A percentile compares a stretch with the other conserved stretches of the same genome.
Conservation (phyloP, 805 yeast genomes). For the Saccharomycopsis sp. region DNA sequence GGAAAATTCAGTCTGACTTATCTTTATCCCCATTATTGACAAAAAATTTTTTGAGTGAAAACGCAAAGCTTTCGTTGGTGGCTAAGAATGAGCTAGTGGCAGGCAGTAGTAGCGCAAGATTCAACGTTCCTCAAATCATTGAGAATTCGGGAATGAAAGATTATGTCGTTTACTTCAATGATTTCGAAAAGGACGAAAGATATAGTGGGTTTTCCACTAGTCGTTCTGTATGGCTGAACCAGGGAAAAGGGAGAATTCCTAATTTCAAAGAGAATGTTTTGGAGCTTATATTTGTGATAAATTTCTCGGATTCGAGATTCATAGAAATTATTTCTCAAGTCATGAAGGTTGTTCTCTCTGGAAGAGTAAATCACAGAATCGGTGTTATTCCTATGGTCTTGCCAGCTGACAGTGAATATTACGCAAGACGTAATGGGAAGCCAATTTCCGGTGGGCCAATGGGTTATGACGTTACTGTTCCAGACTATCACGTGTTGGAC, state of each 20-base stretch:
- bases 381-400: slow-evolving; percentile 66
- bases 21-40: slow-evolving; percentile 32
- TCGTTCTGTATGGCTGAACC: slow-evolving; percentile 40
- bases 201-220: slow-evolving; percentile 44
- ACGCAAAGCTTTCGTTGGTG: slow-evolving; percentile 30
- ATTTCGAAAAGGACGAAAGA: slow-evolving; percentile 56
- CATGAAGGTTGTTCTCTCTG: slow-evolving; percentile 42
- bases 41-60: slow-evolving; percentile 33
- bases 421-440: slow-evolving; percentile 12
- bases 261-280: slow-evolving; percentile 66
- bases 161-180: slow-evolving; percentile 65
- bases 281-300: slow-evolving; percentile 62
- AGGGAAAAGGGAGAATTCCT: slow-evolving; percentile 59
- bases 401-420: slow-evolving; percentile 22
- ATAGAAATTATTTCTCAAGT: slow-evolving; percentile 43
- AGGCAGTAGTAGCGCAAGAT: slow-evolving; percentile 14
- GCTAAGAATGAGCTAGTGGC: slow-evolving; percentile 8
- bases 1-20: slow-evolving; percentile 25
- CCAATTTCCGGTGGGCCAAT: neutral
- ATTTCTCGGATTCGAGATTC: slow-evolving; percentile 48
- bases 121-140: slow-evolving; percentile 21
- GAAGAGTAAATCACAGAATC: slow-evolving; percentile 67
- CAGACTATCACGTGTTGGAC: slow-evolving; percentile 23
- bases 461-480: neutral
- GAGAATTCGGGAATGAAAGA: slow-evolving; percentile 28